Percentiles rank a stretch among this genome's conserved stretches.
These are phyloP conservation scores for Hyphopichia homilentoma DNA, from an alignment of 805 yeast genomes.

Conservation along the genomic window DNA sequence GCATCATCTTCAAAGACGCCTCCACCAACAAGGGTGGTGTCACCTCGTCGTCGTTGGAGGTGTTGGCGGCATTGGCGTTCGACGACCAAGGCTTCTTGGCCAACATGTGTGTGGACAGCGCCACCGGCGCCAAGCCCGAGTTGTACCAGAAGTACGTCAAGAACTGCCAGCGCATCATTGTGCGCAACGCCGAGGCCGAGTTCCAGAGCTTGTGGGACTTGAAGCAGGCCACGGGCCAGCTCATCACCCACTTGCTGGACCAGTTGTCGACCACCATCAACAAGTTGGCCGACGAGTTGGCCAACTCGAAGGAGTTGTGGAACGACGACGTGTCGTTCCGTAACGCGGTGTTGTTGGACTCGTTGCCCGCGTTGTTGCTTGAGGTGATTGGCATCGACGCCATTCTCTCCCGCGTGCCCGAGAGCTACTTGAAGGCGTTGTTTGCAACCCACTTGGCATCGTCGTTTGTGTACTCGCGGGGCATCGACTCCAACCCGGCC, in stretches of 20 bases:
- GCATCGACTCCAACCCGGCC: constrained; percentile 77
- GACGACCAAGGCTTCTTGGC: constrained; percentile 78
- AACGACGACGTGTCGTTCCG: constrained; percentile 72
- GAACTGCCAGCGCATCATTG: constrained; percentile 75
- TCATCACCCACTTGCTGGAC: constrained; percentile 73
- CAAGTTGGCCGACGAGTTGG: constrained; percentile 79
- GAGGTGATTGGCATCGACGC: constrained; percentile 61
- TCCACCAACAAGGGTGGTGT: constrained; percentile 99
- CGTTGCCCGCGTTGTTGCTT: constrained; percentile 73
- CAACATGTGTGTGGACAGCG: constrained; percentile 71
- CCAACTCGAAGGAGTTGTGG: constrained; percentile 80
- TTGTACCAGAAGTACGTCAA: constrained; percentile 82
- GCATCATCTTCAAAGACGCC: constrained; percentile 88
- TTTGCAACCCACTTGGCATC: constrained; percentile 86
- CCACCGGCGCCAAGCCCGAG: constrained; percentile 52
- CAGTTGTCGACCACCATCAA: constrained; percentile 79
- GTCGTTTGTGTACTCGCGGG: constrained; percentile 77
- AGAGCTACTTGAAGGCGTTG: constrained; percentile 79
- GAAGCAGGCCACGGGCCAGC: constrained; percentile 57
- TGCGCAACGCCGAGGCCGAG: constrained; percentile 76
- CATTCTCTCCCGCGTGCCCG: constrained; percentile 78
- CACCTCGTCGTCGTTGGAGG: constrained; percentile 93
- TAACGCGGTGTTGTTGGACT: constrained; percentile 67
- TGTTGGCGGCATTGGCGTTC: constrained; percentile 87
- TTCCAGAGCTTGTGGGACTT: constrained; percentile 85